Base-by-base conservation (phyloP, 768 basidiomycete species). In the Lanmaoa pseudosensibilis region DNA sequence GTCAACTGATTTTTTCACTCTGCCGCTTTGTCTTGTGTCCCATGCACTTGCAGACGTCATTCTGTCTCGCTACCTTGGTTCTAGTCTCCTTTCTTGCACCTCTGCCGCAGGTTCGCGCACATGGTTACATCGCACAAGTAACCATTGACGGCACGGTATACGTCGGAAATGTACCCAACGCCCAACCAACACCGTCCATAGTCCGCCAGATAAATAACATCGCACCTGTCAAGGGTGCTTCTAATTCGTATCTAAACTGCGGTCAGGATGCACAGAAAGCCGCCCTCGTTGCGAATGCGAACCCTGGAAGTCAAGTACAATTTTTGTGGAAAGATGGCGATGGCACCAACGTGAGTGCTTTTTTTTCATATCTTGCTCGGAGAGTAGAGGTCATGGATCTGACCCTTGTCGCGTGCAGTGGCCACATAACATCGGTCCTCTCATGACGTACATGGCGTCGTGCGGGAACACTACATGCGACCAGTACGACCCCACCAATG, bases 371-470 rank as follows among this genome's bases (percentile, higher is more conserved):
- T 50, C 23, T 27, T 27, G 13, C n/a, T 16, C 15, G 44, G 30
- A 25, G 19, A 36, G 36, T n/a, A 33, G 36, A 18, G 2, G 27
- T 27, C 16, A 9, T 43, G 41, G 18, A 34, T 39, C 40, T 52
- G 30, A 57, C 46, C n/a, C n/a, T n/a, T 4, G 25, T 37, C 44
- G 43, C 34, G 48, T 19, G 41, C 27, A 78, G 73, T 82, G 79
- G 83, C 76, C 76, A 1, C 82, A 88, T 62, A 73, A 86, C 55
- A 83, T 74, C 16, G 88, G 88, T 4, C 88, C 88, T 10, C 74
- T 88, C 74, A 73, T 90, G 72, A 89, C 86, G 36, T 92, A 92
- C 66, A 79, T 92, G 80, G 80, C 87, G 2, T 72, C 75, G 30
- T 92, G 90, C 65, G 81, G 81, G 0, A 70, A 72, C 36, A 75